Evolutionary conservation across 441 rosid genomes (phyloP).

Genomic region (Rhodomyrtus psidioides): DNA sequence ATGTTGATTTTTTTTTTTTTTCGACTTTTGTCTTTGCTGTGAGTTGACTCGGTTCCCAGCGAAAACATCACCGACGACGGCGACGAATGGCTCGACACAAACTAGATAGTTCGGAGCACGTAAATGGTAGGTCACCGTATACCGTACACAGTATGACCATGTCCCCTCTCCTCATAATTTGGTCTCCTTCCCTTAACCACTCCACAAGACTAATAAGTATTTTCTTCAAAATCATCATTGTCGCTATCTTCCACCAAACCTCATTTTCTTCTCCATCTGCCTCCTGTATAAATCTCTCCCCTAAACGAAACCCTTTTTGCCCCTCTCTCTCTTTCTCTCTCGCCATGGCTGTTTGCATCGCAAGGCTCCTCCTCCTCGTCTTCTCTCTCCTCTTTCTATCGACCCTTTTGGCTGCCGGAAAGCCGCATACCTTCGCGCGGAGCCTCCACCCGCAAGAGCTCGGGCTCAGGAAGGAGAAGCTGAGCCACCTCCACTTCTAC

Average conservation of each 20-base stretch:
- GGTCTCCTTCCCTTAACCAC: neutral
- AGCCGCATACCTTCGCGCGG: neutral
- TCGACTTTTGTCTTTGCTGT: neutral
- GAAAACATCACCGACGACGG: too few species aligned
- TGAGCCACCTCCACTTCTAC: conserved; percentile 62
- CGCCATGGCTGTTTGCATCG: neutral
- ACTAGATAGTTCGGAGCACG: too few species aligned
- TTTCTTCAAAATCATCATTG: neutral
- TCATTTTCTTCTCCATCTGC: neutral
- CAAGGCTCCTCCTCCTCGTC: neutral
- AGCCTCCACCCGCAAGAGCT: neutral
- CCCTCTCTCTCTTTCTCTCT: neutral
- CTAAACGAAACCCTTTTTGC: neutral
- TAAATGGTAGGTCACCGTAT: neutral
- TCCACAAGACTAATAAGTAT: too few species aligned
- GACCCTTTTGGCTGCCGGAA: neutral
- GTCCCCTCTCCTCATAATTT: too few species aligned
- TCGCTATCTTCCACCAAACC: neutral
- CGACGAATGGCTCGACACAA: too few species aligned
- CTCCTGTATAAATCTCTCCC: neutral
- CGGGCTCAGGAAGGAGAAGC: conserved; percentile 6
- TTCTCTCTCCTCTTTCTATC: neutral
- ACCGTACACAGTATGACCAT: neutral
- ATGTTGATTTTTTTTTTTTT: too few species aligned
- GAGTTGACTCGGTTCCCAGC: neutral